phyloP scores from a whole-genome alignment of 2,329 filamentous ascomycete species.

The Ophiostoma ulmi region DNA sequence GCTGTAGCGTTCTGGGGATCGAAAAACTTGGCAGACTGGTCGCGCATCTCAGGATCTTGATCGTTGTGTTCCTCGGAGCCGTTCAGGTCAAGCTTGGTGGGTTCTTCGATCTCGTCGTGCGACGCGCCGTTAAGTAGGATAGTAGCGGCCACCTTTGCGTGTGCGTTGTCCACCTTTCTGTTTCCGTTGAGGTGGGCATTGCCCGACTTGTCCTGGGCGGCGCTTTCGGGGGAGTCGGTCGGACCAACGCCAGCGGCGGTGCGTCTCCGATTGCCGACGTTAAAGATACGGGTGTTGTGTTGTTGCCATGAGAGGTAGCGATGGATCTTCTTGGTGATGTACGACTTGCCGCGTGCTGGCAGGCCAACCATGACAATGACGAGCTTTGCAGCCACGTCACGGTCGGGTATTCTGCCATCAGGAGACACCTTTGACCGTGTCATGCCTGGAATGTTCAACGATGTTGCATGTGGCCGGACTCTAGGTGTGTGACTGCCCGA shows the following conservation, averaged over 20 bases:
- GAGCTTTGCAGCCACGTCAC: conserved; percentile 92
- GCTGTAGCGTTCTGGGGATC: conserved; percentile 83
- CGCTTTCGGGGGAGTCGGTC: conserved; percentile 26
- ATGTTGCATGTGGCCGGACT: conserved; percentile 78
- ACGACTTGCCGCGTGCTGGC: conserved; percentile 92
- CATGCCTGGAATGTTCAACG: conserved; percentile 92
- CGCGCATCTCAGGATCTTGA: conserved; percentile 50
- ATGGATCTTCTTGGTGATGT: conserved; percentile 97
- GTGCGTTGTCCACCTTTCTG: conserved; percentile 38
- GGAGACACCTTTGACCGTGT: conserved; percentile 93
- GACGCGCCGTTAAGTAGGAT: conserved; percentile 51
- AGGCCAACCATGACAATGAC: conserved; percentile 98
- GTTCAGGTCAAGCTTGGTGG: conserved; percentile 39
- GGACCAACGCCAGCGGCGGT: conserved; percentile 59
- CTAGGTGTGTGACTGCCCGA: conserved; percentile 74
- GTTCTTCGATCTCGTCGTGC: conserved; percentile 34
- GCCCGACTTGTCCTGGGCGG: background rate
- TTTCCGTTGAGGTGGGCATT: conserved; percentile 11
- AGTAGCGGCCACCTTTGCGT: conserved; percentile 41
- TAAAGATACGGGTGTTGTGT: conserved; percentile 93
- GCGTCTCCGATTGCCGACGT: conserved; percentile 86
- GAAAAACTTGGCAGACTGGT: conserved; percentile 91
- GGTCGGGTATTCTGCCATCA: conserved; percentile 85
- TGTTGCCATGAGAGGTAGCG: conserved; percentile 96
- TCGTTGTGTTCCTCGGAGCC: conserved; percentile 9